These are phyloP conservation scores for Claviceps lovelessii DNA, from an alignment of 2,329 filamentous ascomycete species.

Conservation along the genomic window DNA sequence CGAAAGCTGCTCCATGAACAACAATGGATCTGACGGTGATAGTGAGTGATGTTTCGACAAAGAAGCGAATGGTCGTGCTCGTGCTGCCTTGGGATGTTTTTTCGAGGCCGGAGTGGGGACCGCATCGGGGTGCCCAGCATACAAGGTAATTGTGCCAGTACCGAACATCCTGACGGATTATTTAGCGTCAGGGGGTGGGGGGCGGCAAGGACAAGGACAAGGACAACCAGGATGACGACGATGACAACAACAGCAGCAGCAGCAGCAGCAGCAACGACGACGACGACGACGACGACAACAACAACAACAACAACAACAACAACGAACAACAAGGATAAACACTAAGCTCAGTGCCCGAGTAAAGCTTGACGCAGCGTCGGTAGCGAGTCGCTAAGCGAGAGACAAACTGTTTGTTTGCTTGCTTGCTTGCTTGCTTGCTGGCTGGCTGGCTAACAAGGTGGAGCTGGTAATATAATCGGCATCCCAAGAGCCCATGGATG, in stretches of 20 bases:
- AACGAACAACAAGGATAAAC: no score
- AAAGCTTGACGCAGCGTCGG: background rate
- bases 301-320: background rate
- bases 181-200: constrained; percentile 1
- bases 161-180: constrained; percentile 7
- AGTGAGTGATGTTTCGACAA: constrained; percentile 5
- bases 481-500: background rate
- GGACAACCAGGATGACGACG: background rate
- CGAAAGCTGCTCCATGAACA: constrained; percentile 10
- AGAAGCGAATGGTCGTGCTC: constrained; percentile 4
- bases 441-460: background rate
- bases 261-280: background rate
- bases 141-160: constrained; percentile 12
- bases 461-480: constrained; percentile 3
- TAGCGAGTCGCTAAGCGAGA: background rate
- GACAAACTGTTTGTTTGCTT: constrained; percentile 6
- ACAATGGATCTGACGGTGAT: constrained; percentile 4
- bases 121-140: constrained; percentile 13
- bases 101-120: constrained; percentile 5
- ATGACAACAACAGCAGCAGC: no score
- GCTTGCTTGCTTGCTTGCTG: background rate
- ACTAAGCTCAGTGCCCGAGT: background rate
- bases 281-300: no score
- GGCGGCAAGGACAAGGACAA: constrained; percentile 6
- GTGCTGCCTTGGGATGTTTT: constrained; percentile 5